phyloP scores from a whole-genome alignment of 2,329 filamentous ascomycete genomes.

The Tolypocladium guangdongense region DNA sequence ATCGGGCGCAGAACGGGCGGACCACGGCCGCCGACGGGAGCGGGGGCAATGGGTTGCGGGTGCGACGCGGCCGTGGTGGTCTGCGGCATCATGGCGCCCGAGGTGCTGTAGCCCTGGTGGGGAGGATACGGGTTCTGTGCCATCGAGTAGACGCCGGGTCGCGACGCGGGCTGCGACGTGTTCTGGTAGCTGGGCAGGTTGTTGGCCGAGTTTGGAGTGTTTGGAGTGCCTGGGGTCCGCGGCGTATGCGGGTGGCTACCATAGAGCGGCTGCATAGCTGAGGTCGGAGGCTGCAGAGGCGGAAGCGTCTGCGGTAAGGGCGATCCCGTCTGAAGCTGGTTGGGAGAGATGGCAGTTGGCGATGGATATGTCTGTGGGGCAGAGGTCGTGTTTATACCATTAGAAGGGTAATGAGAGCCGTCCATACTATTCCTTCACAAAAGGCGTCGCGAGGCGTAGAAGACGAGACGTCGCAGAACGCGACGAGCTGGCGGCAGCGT shows the following conservation, averaged over 20 bases:
- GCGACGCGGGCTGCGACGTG: conserved; percentile 34
- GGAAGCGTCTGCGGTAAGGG: conserved; percentile 43
- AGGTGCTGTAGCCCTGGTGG: conserved; percentile 43
- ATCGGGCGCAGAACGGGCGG: conserved; percentile 58
- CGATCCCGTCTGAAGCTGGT: conserved; percentile 37
- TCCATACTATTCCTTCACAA: conserved; percentile 36
- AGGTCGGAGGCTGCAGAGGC: conserved; percentile 38
- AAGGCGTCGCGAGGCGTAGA: conserved; percentile 18
- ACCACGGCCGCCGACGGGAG: conserved; percentile 45
- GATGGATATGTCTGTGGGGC: conserved; percentile 39
- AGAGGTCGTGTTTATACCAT: conserved; percentile 44
- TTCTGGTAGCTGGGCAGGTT: conserved; percentile 44
- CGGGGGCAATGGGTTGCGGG: conserved; percentile 66
- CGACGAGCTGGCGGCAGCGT: neutral
- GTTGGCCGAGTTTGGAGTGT: conserved; percentile 44
- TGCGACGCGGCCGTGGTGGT: conserved; percentile 56
- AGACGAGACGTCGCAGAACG: conserved; percentile 4
- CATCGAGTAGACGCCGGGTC: conserved; percentile 43
- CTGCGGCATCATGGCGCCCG: conserved; percentile 54
- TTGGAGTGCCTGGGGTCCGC: conserved; percentile 51
- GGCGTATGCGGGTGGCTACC: conserved; percentile 51
- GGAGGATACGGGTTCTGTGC: conserved; percentile 44
- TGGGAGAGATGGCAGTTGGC: conserved; percentile 39
- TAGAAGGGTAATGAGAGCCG: conserved; percentile 42
- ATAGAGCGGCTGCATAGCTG: conserved; percentile 36